Evolutionary conservation across 2,329 filamentous ascomycete species (phyloP).

Genomic region (Diaporthe citriasiana): DNA sequence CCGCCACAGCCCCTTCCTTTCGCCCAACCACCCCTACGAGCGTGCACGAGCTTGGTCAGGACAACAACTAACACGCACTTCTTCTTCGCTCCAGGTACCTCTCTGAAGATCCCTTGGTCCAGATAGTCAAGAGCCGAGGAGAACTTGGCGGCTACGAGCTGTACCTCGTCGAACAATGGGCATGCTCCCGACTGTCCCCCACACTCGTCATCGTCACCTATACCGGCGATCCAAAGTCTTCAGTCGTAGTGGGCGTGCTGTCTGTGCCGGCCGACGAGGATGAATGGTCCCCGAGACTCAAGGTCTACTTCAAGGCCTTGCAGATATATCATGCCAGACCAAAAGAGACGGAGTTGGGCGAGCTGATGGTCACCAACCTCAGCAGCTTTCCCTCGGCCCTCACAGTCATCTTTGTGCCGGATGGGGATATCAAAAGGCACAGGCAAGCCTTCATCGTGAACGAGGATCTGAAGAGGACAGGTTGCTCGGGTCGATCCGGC

Average conservation of each 20-base stretch:
- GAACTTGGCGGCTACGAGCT: constrained; percentile 87
- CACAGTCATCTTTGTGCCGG: constrained; percentile 91
- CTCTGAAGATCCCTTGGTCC: constrained; percentile 84
- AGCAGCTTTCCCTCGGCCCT: constrained; percentile 92
- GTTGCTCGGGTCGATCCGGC: constrained; percentile 90
- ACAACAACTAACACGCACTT: constrained; percentile 6
- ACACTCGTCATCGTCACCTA: constrained; percentile 94
- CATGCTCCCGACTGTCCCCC: constrained; percentile 89
- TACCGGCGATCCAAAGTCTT: constrained; percentile 86
- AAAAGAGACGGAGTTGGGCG: constrained; percentile 85
- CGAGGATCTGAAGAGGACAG: constrained; percentile 91
- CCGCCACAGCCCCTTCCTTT: background rate
- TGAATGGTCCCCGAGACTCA: constrained; percentile 83
- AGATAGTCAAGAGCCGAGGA: constrained; percentile 79
- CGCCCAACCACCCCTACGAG: background rate
- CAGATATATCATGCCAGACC: constrained; percentile 87
- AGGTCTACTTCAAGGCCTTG: constrained; percentile 88
- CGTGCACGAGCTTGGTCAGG: background rate
- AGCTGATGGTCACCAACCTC: constrained; percentile 93
- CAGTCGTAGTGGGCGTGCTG: constrained; percentile 83
- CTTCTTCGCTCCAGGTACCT: constrained; percentile 72
- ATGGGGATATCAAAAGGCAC: constrained; percentile 85
- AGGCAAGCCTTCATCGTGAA: constrained; percentile 92
- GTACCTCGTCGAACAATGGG: constrained; percentile 98
- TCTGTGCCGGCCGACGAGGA: constrained; percentile 85